phyloP scores from a whole-genome alignment of 768 basidiomycete species.

The Leccinellum rugosiceps region DNA sequence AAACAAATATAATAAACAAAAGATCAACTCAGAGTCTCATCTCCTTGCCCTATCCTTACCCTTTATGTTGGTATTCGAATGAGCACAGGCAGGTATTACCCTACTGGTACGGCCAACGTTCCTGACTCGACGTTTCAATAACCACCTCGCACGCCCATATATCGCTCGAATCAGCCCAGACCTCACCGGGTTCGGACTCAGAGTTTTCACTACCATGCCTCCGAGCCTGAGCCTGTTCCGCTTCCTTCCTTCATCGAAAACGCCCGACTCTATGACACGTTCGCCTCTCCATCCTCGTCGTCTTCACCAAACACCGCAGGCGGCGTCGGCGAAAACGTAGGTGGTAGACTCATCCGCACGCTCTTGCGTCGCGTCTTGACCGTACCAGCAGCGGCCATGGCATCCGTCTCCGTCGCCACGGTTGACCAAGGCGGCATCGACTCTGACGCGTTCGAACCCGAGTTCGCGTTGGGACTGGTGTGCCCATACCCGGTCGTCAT shows the following conservation, averaged over 20 bases:
- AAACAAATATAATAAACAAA: no score
- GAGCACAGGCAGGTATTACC: no score
- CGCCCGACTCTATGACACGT: constrained; percentile 9
- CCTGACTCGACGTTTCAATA: no score
- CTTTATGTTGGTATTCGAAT: no score
- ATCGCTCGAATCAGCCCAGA: no score
- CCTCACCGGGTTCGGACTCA: no score
- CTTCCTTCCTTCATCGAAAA: constrained; percentile 8
- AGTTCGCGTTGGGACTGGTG: not conserved
- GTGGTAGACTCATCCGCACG: constrained; percentile 73
- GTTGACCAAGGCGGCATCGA: not conserved
- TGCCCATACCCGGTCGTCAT: no score
- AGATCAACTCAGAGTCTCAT: no score
- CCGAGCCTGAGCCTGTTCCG: not conserved
- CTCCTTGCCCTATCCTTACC: no score
- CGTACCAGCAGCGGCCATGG: not conserved
- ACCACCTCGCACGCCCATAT: no score
- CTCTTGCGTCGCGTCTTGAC: constrained; percentile 54
- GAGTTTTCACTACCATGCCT: no score
- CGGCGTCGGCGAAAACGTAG: constrained; percentile 72
- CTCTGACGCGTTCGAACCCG: not conserved
- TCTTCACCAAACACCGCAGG: constrained; percentile 54
- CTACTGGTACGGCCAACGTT: no score
- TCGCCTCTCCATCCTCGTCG: constrained; percentile 33
- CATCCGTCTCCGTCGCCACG: not conserved